Conservation (phyloP, 768 basidiomycete species). For the Terana coerulea region DNA sequence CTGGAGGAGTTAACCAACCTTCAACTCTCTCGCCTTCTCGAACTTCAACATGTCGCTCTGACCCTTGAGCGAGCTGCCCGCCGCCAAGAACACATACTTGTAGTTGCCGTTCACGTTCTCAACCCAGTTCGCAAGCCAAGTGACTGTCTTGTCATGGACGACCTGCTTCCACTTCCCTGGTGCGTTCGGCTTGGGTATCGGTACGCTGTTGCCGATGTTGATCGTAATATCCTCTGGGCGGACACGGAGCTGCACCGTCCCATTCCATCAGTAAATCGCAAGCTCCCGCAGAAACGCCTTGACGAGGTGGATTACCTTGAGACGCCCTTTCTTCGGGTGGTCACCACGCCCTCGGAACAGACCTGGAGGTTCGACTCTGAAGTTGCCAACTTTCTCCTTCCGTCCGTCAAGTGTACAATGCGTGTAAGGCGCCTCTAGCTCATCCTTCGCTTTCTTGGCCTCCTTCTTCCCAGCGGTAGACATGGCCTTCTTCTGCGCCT, state of each 20-base stretch:
- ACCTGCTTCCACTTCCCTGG: slow-evolving; percentile 90
- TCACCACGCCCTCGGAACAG: slow-evolving; percentile 97
- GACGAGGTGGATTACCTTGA: slow-evolving; percentile 58
- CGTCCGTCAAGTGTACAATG: slow-evolving; percentile 90
- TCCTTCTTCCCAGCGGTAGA: slow-evolving; percentile 87
- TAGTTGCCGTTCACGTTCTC: slow-evolving; percentile 95
- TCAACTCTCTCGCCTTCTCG: slow-evolving; percentile 95
- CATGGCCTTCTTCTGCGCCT: slow-evolving; percentile 88
- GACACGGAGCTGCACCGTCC: slow-evolving; percentile 76
- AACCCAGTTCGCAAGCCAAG: slow-evolving; percentile 99
- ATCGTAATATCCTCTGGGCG: slow-evolving; percentile 93
- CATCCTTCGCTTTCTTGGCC: slow-evolving; percentile 80
- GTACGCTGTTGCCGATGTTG: slow-evolving; percentile 80
- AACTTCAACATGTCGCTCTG: slow-evolving; percentile 98
- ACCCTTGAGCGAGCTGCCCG: slow-evolving; percentile 96
- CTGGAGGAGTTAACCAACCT: slow-evolving; percentile 57
- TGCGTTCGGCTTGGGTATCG: slow-evolving; percentile 83
- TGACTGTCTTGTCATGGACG: slow-evolving; percentile 92
- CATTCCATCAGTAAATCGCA: not conserved
- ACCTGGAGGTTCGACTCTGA: slow-evolving; percentile 98
- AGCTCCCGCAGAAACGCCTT: not conserved
- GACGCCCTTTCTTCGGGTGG: slow-evolving; percentile 94
- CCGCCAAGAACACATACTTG: slow-evolving; percentile 97
- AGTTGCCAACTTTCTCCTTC: slow-evolving; percentile 98
- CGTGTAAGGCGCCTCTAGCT: slow-evolving; percentile 78